Percentiles rank a stretch among this genome's conserved stretches.
Conservation (phyloP, 768 basidiomycete species). For the Punctularia strigosozonata region DNA sequence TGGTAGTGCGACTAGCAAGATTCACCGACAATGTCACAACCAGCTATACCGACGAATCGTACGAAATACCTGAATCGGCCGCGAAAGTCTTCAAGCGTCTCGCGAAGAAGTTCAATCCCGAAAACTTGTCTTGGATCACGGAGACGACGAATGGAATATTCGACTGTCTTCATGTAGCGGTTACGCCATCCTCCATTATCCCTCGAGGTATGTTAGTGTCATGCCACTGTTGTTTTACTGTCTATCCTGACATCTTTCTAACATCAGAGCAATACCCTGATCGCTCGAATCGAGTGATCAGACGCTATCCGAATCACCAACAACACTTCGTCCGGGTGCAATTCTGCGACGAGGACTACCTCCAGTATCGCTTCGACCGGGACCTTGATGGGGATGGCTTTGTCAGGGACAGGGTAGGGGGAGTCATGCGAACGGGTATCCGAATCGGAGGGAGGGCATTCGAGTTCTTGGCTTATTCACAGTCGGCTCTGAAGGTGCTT, state of each 20-base stretch:
- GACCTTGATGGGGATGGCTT: conserved; percentile 43
- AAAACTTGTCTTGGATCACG: not conserved
- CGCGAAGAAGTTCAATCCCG: not conserved
- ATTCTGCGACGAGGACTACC: conserved; percentile 46
- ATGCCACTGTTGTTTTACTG: too few species aligned
- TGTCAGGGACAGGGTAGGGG: conserved; percentile 34
- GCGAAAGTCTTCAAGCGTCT: conserved; percentile 1
- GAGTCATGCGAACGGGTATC: conserved; percentile 33
- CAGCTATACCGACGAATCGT: conserved; percentile 7
- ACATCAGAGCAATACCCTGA: conserved; percentile 49
- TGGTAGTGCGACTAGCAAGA: too few species aligned
- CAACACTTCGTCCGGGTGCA: conserved; percentile 51
- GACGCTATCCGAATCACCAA: conserved; percentile 33
- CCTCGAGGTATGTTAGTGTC: conserved; percentile 40
- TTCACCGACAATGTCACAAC: conserved; percentile 10
- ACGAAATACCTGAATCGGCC: not conserved
- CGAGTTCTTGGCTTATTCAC: conserved; percentile 60
- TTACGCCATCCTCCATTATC: conserved; percentile 45
- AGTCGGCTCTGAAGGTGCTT: conserved; percentile 64
- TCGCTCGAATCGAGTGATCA: conserved; percentile 50
- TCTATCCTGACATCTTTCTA: too few species aligned
- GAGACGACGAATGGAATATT: conserved; percentile 26
- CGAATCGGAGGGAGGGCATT: conserved; percentile 42
- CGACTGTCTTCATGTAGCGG: conserved; percentile 30
- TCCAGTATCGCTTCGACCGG: conserved; percentile 42